phyloP scores from a whole-genome alignment of 176 grass and related monocot species.

The Microstegium vimineum region DNA sequence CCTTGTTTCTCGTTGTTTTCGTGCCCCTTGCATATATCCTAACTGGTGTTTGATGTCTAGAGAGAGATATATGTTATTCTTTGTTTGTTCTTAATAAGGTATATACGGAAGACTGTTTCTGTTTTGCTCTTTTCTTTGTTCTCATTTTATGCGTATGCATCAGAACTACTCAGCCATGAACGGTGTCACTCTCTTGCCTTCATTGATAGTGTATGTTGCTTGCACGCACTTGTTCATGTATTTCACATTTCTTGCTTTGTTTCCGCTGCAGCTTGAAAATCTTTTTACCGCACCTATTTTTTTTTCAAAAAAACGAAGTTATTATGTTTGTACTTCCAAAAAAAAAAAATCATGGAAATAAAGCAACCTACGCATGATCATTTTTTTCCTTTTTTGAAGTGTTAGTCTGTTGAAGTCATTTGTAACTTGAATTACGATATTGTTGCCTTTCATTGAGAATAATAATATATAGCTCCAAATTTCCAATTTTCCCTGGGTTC shows the following conservation, averaged over 20 bases:
- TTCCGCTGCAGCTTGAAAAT: background rate
- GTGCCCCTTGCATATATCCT: background rate
- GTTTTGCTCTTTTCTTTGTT: background rate
- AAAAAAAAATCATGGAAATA: background rate
- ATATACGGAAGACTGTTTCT: background rate
- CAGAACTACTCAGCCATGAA: background rate
- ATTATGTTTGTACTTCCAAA: background rate
- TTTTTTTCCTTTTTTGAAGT: background rate
- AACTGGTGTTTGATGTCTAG: background rate
- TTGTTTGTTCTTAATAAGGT: background rate
- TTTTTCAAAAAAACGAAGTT: background rate
- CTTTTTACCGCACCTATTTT: background rate
- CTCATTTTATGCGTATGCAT: constrained; percentile 25
- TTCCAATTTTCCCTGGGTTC: background rate
- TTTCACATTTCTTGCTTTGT: background rate
- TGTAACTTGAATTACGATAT: background rate
- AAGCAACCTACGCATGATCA: too few species aligned
- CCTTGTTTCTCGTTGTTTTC: constrained; percentile 9
- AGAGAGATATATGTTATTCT: background rate
- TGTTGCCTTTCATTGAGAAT: background rate
- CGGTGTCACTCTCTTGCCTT: background rate
- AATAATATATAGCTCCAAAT: background rate
- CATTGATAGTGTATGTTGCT: constrained; percentile 1
- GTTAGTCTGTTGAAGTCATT: background rate
- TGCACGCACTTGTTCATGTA: background rate